Evolutionary conservation across 1,284 basidiomycete genomes (phyloP), one percentile per base, ranked within the genome.

Genomic region (Schizophyllum commune): DNA sequence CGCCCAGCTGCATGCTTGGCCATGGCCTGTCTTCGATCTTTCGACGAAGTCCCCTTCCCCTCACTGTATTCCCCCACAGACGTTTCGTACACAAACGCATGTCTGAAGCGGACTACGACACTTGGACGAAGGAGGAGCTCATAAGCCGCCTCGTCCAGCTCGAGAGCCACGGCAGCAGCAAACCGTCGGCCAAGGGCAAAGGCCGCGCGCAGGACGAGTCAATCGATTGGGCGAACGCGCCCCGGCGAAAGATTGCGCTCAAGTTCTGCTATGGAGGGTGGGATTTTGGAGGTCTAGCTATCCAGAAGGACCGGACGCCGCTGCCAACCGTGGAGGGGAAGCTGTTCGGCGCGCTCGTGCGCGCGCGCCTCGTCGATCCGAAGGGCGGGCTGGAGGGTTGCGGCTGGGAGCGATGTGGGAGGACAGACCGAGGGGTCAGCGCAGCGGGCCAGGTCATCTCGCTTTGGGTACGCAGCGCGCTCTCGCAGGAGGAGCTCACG

Each of bases 371-470:
- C 34, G 82, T 97, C 22, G 91, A 94, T 70, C 79, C 79, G 0
- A 83, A 80, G 0, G 82, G 75, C 7, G 93, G 93, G 5, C 79
- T 92, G 63, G 92, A 95, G 17, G 92, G 88, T 0, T 95, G 94
- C 69, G 92, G 85, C 22, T 99, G 94, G 85, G 88, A 91, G 68
- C 81, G 88, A 62, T 98, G 96, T 74, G 96, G 96, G 11, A 76
- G 97, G 67, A 99, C 96, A 22, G 96, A 99, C 78, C 81, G 89
- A 47, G 96, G 97, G 0, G 96, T 99, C 57, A 96, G 92, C 70
- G 94, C 92, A 52, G 92, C 92, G 5, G 95, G 94, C 1, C 96
- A 99, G 73, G 96, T 99, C 39, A 82, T 98, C 52, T 93, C 92
- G 59, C 79, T 99, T 1, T 96, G 92, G 91, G 84, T 96, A 17